A percentile compares a stretch with the other conserved stretches of the same genome.
phyloP scores from a whole-genome alignment of 2,329 filamentous ascomycete genomes.

The Fusarium stilboides region DNA sequence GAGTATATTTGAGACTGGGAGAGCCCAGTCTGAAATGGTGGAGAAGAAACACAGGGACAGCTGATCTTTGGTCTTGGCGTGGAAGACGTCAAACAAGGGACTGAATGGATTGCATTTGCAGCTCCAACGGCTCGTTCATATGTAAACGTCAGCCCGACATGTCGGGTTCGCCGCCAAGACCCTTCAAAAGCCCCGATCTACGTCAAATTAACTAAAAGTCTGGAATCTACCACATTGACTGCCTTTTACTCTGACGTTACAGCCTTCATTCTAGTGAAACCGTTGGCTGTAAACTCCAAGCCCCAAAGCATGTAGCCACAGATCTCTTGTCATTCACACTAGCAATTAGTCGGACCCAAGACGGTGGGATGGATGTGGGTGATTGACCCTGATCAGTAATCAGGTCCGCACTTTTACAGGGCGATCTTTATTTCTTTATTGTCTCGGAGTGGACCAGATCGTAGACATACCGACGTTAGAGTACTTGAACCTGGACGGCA shows the following conservation, averaged over 20 bases:
- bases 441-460: conserved; percentile 2
- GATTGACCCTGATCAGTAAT: conserved; percentile 26
- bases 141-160: conserved; percentile 4
- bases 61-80: background rate
- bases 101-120: background rate
- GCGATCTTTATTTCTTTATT: conserved; percentile 3
- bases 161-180: conserved; percentile 8
- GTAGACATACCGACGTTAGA: conserved; percentile 2
- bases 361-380: background rate
- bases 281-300: conserved; percentile 1
- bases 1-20: background rate
- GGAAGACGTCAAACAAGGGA: conserved; percentile 7
- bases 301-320: background rate
- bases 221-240: too few species aligned
- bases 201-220: too few species aligned
- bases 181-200: background rate
- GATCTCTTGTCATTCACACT: background rate
- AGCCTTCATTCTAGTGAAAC: background rate
- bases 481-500: background rate
- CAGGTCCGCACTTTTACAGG: background rate
- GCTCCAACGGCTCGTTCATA: conserved; percentile 4
- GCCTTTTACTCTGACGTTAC: background rate
- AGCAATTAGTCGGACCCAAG: background rate
- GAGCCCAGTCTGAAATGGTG: background rate
- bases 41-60: background rate